A percentile compares a stretch with the other conserved stretches of the same genome.
Evolutionary conservation across 768 basidiomycete genomes (phyloP).

Genomic region (Tricholomella constricta): DNA sequence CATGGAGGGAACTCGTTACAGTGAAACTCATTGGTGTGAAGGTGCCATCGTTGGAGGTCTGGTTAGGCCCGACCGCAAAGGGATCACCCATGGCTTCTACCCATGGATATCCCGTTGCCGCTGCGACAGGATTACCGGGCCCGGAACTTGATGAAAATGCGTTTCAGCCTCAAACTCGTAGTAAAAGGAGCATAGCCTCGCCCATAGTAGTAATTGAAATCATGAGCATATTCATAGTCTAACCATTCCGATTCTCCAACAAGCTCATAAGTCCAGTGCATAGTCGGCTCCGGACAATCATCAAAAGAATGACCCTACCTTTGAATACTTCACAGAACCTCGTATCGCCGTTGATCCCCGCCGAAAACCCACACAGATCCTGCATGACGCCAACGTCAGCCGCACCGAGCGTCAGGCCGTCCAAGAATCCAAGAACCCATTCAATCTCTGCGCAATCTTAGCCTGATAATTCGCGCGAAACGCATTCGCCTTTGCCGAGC

Average conservation of each 20-base stretch:
- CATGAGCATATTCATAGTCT: slow-evolving; percentile 46
- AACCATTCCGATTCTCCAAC: slow-evolving; percentile 41
- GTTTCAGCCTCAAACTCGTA: not conserved
- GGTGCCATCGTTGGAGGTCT: slow-evolving; percentile 24
- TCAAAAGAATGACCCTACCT: no score
- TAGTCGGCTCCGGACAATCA: not conserved
- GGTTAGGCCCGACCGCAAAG: slow-evolving; percentile 32
- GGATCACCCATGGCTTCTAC: slow-evolving; percentile 40
- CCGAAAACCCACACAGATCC: slow-evolving; percentile 44
- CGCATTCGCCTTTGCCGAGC: slow-evolving; percentile 22
- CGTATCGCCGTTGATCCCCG: slow-evolving; percentile 38
- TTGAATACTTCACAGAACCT: slow-evolving; percentile 44
- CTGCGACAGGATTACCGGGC: slow-evolving; percentile 45
- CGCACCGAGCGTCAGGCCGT: slow-evolving; percentile 33
- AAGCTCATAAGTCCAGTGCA: not conserved
- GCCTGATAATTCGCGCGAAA: slow-evolving; percentile 36
- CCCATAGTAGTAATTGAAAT: slow-evolving; percentile 50
- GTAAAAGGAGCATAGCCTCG: slow-evolving; percentile 12
- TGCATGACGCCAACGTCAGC: slow-evolving; percentile 44
- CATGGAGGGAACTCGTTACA: slow-evolving; percentile 20
- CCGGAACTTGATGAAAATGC: slow-evolving; percentile 33
- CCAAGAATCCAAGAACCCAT: slow-evolving; percentile 35
- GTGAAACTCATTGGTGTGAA: slow-evolving; percentile 47
- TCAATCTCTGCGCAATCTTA: slow-evolving; percentile 36
- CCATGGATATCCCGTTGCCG: slow-evolving; percentile 41